Conservation (phyloP, 202 grass and related monocot genomes). For the Setaria viridis region DNA sequence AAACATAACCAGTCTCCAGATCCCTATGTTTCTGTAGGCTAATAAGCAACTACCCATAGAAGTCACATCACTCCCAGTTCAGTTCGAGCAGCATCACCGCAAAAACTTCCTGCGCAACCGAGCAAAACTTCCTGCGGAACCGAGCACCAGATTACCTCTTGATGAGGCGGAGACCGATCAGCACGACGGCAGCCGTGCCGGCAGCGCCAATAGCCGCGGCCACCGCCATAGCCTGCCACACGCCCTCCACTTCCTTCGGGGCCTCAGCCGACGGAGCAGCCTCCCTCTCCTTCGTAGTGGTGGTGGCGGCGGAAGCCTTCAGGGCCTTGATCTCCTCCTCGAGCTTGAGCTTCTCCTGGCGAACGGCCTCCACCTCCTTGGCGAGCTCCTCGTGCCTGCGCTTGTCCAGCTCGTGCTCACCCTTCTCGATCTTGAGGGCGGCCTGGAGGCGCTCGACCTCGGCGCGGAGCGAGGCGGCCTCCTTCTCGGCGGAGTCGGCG, state of each 20-base stretch:
- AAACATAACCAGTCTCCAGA: conserved; percentile 49
- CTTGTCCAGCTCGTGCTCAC: conserved; percentile 21
- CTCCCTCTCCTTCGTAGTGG: conserved; percentile 39
- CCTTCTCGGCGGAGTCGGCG: conserved; percentile 26
- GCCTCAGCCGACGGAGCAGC: neutral
- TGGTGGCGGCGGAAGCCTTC: conserved; percentile 30
- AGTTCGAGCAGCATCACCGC: conserved; percentile 29
- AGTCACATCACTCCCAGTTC: conserved; percentile 28
- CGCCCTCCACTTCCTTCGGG: conserved; percentile 19
- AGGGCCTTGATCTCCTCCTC: conserved; percentile 49
- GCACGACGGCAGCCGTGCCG: conserved; percentile 19
- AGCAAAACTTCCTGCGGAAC: conserved; percentile 52
- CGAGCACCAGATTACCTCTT: conserved; percentile 61
- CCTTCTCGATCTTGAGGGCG: conserved; percentile 29
- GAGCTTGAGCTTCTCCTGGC: conserved; percentile 45
- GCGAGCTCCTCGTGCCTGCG: conserved; percentile 11
- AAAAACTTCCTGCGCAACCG: conserved; percentile 38
- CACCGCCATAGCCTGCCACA: conserved; percentile 43
- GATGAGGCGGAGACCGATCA: conserved; percentile 56
- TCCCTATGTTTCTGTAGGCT: conserved; percentile 38
- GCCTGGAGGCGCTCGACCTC: conserved; percentile 49
- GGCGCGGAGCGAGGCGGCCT: conserved; percentile 33
- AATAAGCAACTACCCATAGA: conserved; percentile 52
- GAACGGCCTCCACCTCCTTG: conserved; percentile 29
- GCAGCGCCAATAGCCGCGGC: conserved; percentile 40